phyloP scores from a whole-genome alignment of 345 rosid genomes.

The Lenwebbia sp. region DNA sequence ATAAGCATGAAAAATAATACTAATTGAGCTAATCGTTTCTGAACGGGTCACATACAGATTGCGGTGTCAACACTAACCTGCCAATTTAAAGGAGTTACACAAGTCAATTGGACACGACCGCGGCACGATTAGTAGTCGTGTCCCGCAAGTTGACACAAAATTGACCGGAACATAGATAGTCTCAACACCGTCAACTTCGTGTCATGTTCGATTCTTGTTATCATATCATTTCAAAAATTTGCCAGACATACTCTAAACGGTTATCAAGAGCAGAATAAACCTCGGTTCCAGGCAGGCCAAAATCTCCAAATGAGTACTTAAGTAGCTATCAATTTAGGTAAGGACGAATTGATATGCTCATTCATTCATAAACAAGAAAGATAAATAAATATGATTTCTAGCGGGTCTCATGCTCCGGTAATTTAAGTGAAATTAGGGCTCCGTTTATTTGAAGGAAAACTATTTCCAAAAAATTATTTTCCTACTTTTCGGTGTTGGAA shows the following conservation, averaged over 20 bases:
- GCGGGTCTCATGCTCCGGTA: neutral
- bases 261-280: neutral
- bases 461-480: neutral
- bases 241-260: neutral
- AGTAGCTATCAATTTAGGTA: neutral
- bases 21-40: neutral
- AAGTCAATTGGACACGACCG: neutral
- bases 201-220: neutral
- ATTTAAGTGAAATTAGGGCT: neutral
- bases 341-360: neutral
- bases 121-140: neutral
- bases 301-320: neutral
- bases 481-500: neutral
- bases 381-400: neutral
- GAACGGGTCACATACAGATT: neutral
- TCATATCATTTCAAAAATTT: neutral
- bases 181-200: neutral
- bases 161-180: neutral
- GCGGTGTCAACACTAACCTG: neutral
- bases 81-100: neutral
- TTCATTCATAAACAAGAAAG: neutral
- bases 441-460: neutral
- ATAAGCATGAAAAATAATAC: neutral
- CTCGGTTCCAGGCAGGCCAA: neutral
- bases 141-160: neutral